phyloP scores from a whole-genome alignment of 139 green algal genomes.

The Limnomonas spitsbergensis region DNA sequence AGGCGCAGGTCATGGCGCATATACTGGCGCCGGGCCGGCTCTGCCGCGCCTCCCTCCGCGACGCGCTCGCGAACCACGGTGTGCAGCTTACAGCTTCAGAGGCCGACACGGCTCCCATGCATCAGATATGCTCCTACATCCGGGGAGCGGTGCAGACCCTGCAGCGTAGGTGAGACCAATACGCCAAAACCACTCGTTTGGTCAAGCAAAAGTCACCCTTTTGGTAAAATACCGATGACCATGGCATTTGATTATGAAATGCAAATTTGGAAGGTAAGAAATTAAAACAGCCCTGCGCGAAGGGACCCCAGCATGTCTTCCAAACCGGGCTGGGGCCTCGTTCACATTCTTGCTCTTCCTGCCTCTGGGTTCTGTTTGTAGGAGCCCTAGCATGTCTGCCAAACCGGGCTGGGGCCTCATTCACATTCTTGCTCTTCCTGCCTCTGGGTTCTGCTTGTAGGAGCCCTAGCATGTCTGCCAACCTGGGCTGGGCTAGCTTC shows the following conservation, averaged over 20 bases:
- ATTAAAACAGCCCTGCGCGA: not conserved
- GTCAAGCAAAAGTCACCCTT: not conserved
- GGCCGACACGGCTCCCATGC: slow-evolving; percentile 14
- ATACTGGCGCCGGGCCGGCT: not conserved
- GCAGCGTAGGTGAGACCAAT: slow-evolving; percentile 28
- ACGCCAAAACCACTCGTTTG: not conserved
- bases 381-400: not conserved
- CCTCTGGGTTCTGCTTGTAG: not conserved
- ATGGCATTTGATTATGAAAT: not conserved
- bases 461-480: not conserved
- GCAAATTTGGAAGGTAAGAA: not conserved
- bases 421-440: not conserved
- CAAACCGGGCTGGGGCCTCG: not conserved
- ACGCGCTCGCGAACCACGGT: slow-evolving; percentile 41
- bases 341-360: not conserved
- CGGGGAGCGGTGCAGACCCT: slow-evolving; percentile 24
- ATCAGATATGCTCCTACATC: slow-evolving; percentile 22
- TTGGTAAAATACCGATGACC: not conserved
- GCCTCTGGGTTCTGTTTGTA: not conserved
- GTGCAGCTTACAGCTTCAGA: slow-evolving; percentile 22
- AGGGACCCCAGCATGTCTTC: not conserved
- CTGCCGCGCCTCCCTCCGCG: slow-evolving; percentile 33
- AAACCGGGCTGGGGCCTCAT: not conserved
- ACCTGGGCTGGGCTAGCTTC: slow-evolving; percentile 17
- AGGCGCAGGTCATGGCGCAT: not conserved